These are phyloP conservation scores for Botryosphaeria dothidea DNA, from an alignment of 2,329 filamentous ascomycete species.

Conservation along the genomic window DNA sequence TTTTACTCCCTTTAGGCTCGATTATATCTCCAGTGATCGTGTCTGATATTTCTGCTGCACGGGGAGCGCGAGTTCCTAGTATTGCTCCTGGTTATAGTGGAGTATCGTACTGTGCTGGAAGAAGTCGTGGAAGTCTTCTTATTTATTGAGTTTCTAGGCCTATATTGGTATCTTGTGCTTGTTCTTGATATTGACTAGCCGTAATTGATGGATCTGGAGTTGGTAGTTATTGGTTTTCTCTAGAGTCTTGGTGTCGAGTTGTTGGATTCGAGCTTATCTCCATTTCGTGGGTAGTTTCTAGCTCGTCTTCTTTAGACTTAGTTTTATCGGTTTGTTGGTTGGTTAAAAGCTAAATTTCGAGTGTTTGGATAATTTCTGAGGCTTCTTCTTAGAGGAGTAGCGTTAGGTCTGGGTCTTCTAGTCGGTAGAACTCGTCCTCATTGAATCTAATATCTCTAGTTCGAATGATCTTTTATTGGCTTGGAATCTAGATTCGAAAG, in stretches of 20 bases:
- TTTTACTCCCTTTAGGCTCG: too few relatives aligned
- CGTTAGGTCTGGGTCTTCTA: not conserved
- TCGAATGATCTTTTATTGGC: not conserved
- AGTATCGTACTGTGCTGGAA: not conserved
- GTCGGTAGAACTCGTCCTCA: slow-evolving; percentile 1
- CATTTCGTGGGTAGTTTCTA: too few relatives aligned
- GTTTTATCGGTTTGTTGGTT: not conserved
- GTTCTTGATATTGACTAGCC: not conserved
- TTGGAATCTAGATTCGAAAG: not conserved
- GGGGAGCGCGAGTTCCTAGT: too few relatives aligned
- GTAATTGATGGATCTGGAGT: not conserved
- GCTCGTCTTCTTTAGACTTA: too few relatives aligned
- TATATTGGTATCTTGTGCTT: not conserved
- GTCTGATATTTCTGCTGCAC: too few relatives aligned
- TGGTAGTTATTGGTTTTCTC: not conserved
- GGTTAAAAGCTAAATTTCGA: not conserved
- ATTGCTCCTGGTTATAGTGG: too few relatives aligned
- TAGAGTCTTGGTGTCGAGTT: too few relatives aligned
- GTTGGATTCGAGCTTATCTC: too few relatives aligned
- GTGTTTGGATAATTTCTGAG: not conserved
- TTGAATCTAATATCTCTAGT: slow-evolving; percentile 4
- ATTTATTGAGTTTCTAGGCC: not conserved
- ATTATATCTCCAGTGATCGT: too few relatives aligned
- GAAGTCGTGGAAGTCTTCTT: not conserved
- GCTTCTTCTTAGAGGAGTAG: not conserved